Conservation (phyloP, 768 basidiomycete genomes). For the Termitomyces sp. region DNA sequence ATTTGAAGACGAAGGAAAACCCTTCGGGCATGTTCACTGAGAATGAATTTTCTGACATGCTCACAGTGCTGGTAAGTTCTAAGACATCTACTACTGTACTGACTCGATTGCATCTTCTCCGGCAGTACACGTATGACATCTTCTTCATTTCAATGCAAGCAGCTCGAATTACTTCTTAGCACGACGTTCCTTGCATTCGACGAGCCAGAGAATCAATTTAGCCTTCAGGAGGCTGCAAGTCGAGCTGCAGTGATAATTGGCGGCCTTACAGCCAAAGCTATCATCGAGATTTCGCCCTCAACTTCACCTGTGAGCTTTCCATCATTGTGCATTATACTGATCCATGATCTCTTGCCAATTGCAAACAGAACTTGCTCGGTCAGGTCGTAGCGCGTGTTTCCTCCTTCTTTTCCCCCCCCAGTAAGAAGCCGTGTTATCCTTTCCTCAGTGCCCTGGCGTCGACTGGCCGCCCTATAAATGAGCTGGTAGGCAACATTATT, state of each 20-base stretch:
- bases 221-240: constrained; percentile 21
- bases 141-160: not conserved
- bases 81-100: not conserved
- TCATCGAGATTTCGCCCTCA: constrained; percentile 19
- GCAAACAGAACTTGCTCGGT: constrained; percentile 7
- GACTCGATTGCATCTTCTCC: not conserved
- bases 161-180: constrained; percentile 2
- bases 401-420: constrained; percentile 5
- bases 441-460: constrained; percentile 32
- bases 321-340: not conserved
- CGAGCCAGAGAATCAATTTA: constrained; percentile 26
- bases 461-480: constrained; percentile 30
- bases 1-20: constrained; percentile 39
- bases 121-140: constrained; percentile 5
- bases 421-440: constrained; percentile 27
- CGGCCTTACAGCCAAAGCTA: constrained; percentile 23
- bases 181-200: constrained; percentile 20
- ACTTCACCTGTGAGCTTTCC: constrained; percentile 18
- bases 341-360: too few species aligned
- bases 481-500: constrained; percentile 37
- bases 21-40: constrained; percentile 39
- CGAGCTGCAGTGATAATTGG: constrained; percentile 23
- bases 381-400: not conserved
- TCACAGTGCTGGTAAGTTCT: constrained; percentile 24
- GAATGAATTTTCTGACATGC: constrained; percentile 41